Percentiles rank a stretch among this genome's conserved stretches.
These are phyloP conservation scores for Candida koratica DNA, from an alignment of 805 yeast genomes.

Conservation along the genomic window DNA sequence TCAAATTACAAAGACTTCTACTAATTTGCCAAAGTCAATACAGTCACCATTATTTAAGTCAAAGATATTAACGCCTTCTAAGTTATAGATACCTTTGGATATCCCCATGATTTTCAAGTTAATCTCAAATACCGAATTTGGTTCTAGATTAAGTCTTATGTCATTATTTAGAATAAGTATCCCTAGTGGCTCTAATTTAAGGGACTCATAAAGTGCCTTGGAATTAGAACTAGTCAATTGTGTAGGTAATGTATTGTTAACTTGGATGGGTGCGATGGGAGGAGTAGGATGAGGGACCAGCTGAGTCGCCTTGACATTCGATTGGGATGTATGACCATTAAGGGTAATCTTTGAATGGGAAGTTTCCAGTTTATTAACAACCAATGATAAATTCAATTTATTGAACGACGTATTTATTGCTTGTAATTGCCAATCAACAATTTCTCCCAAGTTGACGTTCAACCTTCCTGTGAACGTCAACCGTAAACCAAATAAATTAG, in stretches of 20 bases:
- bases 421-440: conserved; percentile 60
- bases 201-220: conserved; percentile 27
- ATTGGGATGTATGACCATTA: neutral
- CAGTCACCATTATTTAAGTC: conserved; percentile 65
- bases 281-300: neutral
- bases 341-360: neutral
- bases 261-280: neutral
- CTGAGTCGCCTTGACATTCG: neutral
- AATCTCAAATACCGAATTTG: conserved; percentile 61
- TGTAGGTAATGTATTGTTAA: too few species aligned
- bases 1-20: conserved; percentile 59
- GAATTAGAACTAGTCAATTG: conserved; percentile 17
- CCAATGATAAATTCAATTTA: conserved; percentile 49
- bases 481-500: conserved; percentile 26
- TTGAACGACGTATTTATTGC: conserved; percentile 58
- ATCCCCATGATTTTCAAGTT: conserved; percentile 58
- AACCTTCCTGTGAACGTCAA: conserved; percentile 63
- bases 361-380: conserved; percentile 15
- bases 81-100: conserved; percentile 57
- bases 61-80: conserved; percentile 62
- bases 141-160: conserved; percentile 56
- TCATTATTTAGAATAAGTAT: conserved; percentile 63
- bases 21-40: conserved; percentile 63
- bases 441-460: conserved; percentile 55
- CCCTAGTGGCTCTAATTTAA: conserved; percentile 48